Evolutionary conservation across 257 asterid genomes (phyloP).

Genomic region (Solanum pimpinellifolium): DNA sequence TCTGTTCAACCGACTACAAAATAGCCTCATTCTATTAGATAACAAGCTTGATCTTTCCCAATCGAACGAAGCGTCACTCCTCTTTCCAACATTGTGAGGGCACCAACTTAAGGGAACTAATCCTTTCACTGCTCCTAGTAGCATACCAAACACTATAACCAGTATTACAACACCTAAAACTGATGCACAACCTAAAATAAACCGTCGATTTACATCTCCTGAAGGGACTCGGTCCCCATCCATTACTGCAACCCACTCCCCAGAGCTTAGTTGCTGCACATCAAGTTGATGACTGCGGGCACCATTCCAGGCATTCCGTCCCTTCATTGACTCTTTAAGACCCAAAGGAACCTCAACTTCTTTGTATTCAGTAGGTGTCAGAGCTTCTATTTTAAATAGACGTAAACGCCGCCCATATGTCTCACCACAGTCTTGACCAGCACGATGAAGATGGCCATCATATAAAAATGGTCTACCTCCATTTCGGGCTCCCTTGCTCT

Average conservation of each 20-base stretch:
- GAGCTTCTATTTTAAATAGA: conserved; percentile 47
- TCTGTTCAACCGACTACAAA: conserved; percentile 70
- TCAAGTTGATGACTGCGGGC: conserved; percentile 88
- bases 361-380: conserved; percentile 51
- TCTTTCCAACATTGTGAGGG: conserved; percentile 68
- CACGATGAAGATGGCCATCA: conserved; percentile 57
- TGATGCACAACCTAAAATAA: conserved; percentile 50
- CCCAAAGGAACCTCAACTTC: conserved; percentile 75
- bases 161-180: conserved; percentile 41
- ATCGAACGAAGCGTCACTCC: conserved; percentile 56
- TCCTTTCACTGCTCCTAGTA: conserved; percentile 66
- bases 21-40: conserved; percentile 48
- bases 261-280: conserved; percentile 69
- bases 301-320: conserved; percentile 86
- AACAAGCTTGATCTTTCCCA: conserved; percentile 46
- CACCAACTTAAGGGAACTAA: conserved; percentile 85
- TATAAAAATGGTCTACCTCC: conserved; percentile 89
- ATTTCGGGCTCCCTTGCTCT: conserved; percentile 79
- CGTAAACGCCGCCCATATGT: conserved; percentile 68
- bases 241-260: conserved; percentile 74
- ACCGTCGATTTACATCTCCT: conserved; percentile 54
- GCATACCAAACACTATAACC: conserved; percentile 52
- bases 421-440: conserved; percentile 86
- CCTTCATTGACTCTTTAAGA: conserved; percentile 43
- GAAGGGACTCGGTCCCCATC: conserved; percentile 90